A percentile compares a stretch with the other conserved stretches of the same genome.
phyloP scores from a whole-genome alignment of 108 stramenopile species.

The Cylindrotheca fusiformis region DNA sequence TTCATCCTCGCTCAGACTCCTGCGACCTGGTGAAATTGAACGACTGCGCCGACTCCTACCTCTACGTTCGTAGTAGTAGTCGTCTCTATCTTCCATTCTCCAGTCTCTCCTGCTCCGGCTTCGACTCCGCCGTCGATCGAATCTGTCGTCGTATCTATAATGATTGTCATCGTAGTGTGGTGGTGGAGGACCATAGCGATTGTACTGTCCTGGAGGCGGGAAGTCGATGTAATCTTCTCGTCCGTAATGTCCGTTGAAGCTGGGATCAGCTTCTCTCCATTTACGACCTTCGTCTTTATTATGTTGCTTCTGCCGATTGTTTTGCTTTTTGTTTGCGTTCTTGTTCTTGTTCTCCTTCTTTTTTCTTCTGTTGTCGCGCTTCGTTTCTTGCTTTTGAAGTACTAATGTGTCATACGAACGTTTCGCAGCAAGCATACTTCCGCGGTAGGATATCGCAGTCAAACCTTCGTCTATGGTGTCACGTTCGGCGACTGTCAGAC shows the following conservation, averaged over 20 bases:
- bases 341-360: constrained; percentile 8
- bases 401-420: constrained; percentile 59
- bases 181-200: constrained; percentile 23
- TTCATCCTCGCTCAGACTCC: constrained; percentile 22
- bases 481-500: constrained; percentile 32
- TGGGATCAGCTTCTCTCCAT: constrained; percentile 9
- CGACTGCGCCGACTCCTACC: constrained; percentile 15
- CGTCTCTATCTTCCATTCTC: constrained; percentile 9
- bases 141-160: constrained; percentile 18
- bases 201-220: constrained; percentile 16
- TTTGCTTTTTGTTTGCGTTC: neutral
- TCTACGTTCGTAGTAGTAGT: constrained; percentile 13
- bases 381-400: constrained; percentile 41
- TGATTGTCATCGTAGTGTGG: constrained; percentile 14
- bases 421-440: constrained; percentile 66
- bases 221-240: neutral
- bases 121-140: constrained; percentile 14
- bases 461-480: constrained; percentile 54
- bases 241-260: constrained; percentile 1
- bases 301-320: constrained; percentile 3
- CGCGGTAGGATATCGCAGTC: constrained; percentile 57
- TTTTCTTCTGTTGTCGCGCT: neutral
- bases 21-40: constrained; percentile 10
- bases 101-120: constrained; percentile 19
- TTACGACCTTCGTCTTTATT: neutral